Base-by-base conservation (phyloP, 148 eudicot species). In the Polygonum aviculare region DNA sequence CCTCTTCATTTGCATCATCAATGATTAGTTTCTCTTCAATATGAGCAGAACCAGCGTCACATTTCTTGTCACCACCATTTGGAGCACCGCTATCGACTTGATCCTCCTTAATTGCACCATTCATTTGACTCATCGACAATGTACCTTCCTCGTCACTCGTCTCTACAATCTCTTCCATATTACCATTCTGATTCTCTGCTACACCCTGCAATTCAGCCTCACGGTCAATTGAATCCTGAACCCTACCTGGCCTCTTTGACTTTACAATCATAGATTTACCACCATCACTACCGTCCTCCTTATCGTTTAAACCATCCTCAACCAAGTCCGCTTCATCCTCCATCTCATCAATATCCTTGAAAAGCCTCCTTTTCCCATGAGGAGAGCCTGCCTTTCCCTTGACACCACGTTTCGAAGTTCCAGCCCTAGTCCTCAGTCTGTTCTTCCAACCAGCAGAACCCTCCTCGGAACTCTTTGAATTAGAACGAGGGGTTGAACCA, bases 401-500 rank as follows among this genome's bases (percentile, higher is more conserved):
- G 79, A 44, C 75, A 40, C 74, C 72, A 16, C 45, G 74, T n/a
- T 62, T 74, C 55, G 47, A 80, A 65, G 62, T 77, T 45, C 54
- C 82, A 78, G 59, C 72, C 85, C 91, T 89, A 52, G 84, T 74
- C 81, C 97, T 91, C 83, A 91, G 65, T 83, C 98, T 90, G 60
- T 79, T 75, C 73, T 77, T 80, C 97, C 95, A 92, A 63, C 80
- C 79, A 63, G 78, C 85, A 12, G 75, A 47, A 40, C 81, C 83
- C 72, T 83, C 92, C 72, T 86, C 91, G 69, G 81, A 77, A 52
- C 80, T 77, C 81, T 67, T 80, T 21, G 84, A 79, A 80, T 77
- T 80, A 49, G 84, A 85, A 80, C 79, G 45, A 57, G 50, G 69
- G 39, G 44, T 67, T 38, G 72, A 67, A 67, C 31, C 40, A 1